A percentile compares a stretch with the other conserved stretches of the same genome.
These are phyloP conservation scores for Tricholoma saponaceum DNA, from an alignment of 768 basidiomycete genomes.

Conservation along the genomic window DNA sequence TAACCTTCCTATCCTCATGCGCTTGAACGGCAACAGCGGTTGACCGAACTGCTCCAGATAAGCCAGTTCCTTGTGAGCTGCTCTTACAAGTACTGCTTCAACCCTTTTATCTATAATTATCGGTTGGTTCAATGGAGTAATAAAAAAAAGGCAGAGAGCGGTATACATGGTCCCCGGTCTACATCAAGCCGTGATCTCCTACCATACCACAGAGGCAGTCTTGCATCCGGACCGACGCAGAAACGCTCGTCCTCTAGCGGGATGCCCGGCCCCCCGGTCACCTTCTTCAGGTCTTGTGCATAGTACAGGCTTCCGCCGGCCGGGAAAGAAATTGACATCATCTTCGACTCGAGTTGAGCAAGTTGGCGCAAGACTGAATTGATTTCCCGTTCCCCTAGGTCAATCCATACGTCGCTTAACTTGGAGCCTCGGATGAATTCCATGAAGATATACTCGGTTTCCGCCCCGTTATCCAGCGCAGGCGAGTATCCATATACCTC, in stretches of 20 bases:
- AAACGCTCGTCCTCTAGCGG: slow-evolving; percentile 36
- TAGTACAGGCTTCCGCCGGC: slow-evolving; percentile 52
- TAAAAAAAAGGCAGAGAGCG: slow-evolving; percentile 26
- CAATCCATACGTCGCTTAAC: slow-evolving; percentile 36
- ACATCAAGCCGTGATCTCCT: slow-evolving; percentile 46
- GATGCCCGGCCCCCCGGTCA: slow-evolving; percentile 29
- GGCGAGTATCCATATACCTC: slow-evolving; percentile 40
- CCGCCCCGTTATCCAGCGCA: slow-evolving; percentile 33
- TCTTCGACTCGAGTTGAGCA: slow-evolving; percentile 39
- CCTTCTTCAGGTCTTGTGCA: slow-evolving; percentile 38
- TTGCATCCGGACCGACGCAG: slow-evolving; percentile 43
- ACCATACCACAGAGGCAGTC: slow-evolving; percentile 43
- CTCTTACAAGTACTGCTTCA: slow-evolving; percentile 33
- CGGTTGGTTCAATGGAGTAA: slow-evolving; percentile 24
- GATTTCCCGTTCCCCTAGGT: slow-evolving; percentile 33
- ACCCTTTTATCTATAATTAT: slow-evolving; percentile 31
- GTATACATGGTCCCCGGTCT: slow-evolving; percentile 49
- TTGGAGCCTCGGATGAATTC: slow-evolving; percentile 37
- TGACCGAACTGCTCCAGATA: slow-evolving; percentile 45
- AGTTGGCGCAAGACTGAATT: slow-evolving; percentile 41
- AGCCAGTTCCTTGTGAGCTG: slow-evolving; percentile 42
- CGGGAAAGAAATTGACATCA: slow-evolving; percentile 46
- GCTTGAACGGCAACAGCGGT: slow-evolving; percentile 41
- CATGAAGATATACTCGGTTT: slow-evolving; percentile 44
- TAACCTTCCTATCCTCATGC: slow-evolving; percentile 40